Percentiles rank a stretch among this genome's conserved stretches.
Conservation (phyloP, 2,329 filamentous ascomycete genomes). For the Colletotrichum cordylinicola region DNA sequence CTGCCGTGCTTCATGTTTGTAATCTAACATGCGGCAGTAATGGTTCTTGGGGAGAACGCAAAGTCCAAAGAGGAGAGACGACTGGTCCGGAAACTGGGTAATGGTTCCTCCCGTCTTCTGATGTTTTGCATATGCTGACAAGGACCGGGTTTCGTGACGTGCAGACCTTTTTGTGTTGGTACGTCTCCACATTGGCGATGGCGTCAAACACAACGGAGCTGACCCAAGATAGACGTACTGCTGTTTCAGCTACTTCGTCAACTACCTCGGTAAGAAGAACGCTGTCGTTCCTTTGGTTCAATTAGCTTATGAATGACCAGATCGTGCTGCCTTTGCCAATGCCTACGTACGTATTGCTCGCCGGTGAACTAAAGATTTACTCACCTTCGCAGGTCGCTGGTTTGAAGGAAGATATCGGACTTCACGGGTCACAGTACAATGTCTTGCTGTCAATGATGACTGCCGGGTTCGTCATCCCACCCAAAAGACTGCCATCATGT, state of each 20-base stretch:
- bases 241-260: conserved; percentile 39
- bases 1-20: not conserved
- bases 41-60: conserved; percentile 2
- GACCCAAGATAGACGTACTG: conserved; percentile 32
- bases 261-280: conserved; percentile 37
- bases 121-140: not conserved
- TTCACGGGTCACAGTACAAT: conserved; percentile 51
- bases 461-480: conserved; percentile 31
- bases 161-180: conserved; percentile 37
- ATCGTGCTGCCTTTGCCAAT: conserved; percentile 49
- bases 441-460: conserved; percentile 44
- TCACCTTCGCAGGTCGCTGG: conserved; percentile 33
- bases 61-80: conserved; percentile 28
- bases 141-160: not conserved
- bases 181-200: not conserved
- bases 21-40: not conserved
- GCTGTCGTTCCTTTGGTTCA: not conserved
- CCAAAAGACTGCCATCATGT: not conserved
- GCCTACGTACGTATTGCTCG: conserved; percentile 43
- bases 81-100: conserved; percentile 34
- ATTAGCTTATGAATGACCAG: not conserved
- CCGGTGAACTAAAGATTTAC: not conserved
- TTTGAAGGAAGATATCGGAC: conserved; percentile 50
- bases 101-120: not conserved
- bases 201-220: not conserved